phyloP scores from a whole-genome alignment of 495 filamentous ascomycete genomes.

The Platismatia glauca region DNA sequence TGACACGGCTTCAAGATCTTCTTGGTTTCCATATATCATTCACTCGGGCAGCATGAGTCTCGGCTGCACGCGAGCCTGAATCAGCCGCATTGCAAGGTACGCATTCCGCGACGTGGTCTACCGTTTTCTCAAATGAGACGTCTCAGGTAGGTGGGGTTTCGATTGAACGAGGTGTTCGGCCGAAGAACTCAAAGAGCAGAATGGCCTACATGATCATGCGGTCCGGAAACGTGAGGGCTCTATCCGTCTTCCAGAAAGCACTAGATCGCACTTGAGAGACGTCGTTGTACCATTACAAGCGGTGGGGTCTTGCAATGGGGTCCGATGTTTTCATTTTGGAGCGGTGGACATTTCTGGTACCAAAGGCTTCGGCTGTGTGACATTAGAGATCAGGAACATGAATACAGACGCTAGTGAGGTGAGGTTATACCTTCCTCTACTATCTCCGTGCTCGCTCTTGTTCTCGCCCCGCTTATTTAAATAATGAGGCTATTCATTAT shows the following conservation, averaged over 20 bases:
- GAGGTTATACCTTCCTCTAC: not conserved
- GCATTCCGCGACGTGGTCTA: not conserved
- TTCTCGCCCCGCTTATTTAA: not conserved
- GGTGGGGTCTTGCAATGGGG: not conserved
- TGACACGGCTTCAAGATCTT: too few species aligned
- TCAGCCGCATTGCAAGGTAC: not conserved
- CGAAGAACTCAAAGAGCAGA: not conserved
- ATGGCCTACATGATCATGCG: not conserved
- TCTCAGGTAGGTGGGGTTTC: too few species aligned
- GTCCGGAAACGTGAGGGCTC: not conserved
- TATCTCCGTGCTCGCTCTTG: not conserved
- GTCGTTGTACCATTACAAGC: not conserved
- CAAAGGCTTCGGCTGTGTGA: not conserved
- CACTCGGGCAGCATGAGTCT: not conserved
- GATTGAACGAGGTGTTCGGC: not conserved
- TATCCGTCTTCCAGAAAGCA: not conserved
- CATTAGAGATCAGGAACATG: not conserved
- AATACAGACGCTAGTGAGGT: not conserved
- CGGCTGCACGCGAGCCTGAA: not conserved
- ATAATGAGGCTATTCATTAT: not conserved
- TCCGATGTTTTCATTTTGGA: not conserved
- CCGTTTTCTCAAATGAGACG: not conserved
- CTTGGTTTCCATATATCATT: not conserved
- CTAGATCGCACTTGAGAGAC: not conserved
- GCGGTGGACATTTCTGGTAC: not conserved